Percentiles rank a stretch among this genome's conserved stretches.
Conservation (phyloP, 2,329 filamentous ascomycete species). For the Arthrobotrys sphaeroides region DNA sequence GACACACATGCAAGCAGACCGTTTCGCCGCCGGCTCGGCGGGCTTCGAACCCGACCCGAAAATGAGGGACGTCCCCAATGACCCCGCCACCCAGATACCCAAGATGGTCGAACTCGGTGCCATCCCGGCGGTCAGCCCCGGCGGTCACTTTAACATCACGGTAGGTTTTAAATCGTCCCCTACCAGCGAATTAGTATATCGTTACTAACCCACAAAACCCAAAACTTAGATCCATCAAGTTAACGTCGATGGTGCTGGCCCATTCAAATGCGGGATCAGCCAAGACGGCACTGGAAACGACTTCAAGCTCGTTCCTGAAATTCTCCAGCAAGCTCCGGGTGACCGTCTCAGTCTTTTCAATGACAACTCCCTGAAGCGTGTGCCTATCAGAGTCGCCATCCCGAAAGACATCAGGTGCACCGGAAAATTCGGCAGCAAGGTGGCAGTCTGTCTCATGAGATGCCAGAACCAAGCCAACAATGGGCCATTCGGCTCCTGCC, state of each 20-base stretch:
- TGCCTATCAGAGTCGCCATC: neutral
- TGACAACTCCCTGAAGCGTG: neutral
- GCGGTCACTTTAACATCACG: neutral
- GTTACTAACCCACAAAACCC: no score
- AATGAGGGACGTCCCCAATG: neutral
- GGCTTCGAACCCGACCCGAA: neutral
- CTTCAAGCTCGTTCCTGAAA: neutral
- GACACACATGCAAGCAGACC: constrained; percentile 17
- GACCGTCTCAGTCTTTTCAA: neutral
- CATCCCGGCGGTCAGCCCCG: neutral
- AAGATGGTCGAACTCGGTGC: neutral
- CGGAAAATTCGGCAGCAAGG: constrained; percentile 69
- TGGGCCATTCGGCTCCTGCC: constrained; percentile 71
- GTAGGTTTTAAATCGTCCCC: neutral
- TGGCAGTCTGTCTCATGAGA: constrained; percentile 71
- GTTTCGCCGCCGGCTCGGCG: neutral
- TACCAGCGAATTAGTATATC: neutral
- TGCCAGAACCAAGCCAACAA: constrained; percentile 71
- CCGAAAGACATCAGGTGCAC: constrained; percentile 63
- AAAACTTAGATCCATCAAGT: neutral
- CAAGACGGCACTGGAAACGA: neutral
- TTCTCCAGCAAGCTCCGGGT: neutral
- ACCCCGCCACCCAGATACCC: constrained; percentile 41
- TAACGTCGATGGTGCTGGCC: neutral
- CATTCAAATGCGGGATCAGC: neutral